Percentiles rank a stretch among this genome's conserved stretches.
phyloP scores from a whole-genome alignment of 805 yeast species.

The Middelhovenomyces tepae region DNA sequence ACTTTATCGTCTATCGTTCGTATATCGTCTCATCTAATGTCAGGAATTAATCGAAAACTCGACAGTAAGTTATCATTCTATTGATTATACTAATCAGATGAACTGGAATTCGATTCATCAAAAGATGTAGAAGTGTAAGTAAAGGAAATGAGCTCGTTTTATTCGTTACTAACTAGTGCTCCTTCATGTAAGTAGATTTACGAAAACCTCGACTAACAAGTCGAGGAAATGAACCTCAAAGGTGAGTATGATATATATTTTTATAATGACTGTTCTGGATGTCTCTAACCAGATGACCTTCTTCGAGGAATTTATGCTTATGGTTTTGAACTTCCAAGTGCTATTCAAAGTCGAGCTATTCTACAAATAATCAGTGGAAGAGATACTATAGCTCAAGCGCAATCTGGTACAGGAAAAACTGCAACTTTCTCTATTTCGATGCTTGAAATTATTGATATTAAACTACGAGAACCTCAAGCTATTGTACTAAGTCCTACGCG shows the following conservation, averaged over 20 bases:
- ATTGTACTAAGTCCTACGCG: conserved; percentile 90
- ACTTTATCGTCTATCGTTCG: no score
- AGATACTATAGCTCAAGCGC: conserved; percentile 97
- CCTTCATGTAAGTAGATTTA: no score
- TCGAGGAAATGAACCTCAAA: conserved; percentile 3
- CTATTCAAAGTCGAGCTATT: conserved; percentile 96
- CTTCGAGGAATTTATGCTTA: conserved; percentile 50
- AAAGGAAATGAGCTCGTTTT: background rate
- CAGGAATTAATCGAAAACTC: no score
- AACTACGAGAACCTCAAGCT: conserved; percentile 73
- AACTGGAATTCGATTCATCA: conserved; percentile 2
- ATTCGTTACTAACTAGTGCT: no score
- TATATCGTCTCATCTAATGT: no score
- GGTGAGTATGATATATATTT: background rate
- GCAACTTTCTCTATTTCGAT: conserved; percentile 96
- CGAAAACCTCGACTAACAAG: background rate
- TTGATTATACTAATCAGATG: background rate
- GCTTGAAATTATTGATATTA: conserved; percentile 75
- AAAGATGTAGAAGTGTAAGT: conserved; percentile 5
- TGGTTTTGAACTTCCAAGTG: conserved; percentile 95
- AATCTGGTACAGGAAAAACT: conserved; percentile 98
- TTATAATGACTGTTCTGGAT: background rate
- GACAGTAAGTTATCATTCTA: no score
- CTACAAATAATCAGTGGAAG: conserved; percentile 88
- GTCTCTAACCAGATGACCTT: conserved; percentile 7